A percentile compares a stretch with the other conserved stretches of the same genome.
Evolutionary conservation across 345 rosid genomes (phyloP).

Genomic region (Murraya paniculata): DNA sequence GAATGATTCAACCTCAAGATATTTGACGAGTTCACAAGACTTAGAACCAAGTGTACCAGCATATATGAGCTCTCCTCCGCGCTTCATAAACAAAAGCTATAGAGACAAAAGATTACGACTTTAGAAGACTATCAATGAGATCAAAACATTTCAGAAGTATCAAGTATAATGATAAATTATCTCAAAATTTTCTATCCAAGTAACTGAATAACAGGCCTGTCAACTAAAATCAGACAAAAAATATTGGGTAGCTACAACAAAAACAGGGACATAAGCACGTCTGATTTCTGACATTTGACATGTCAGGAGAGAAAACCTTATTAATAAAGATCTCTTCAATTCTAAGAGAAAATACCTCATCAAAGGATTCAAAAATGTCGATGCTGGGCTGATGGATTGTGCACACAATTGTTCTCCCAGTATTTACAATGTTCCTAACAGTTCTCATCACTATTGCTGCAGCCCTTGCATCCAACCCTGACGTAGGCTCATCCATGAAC

Average conservation of each 20-base stretch:
- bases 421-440: conserved; percentile 92
- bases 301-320: not conserved
- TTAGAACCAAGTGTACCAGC: conserved; percentile 91
- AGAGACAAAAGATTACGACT: conserved; percentile 6
- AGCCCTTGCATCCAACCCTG: conserved; percentile 95
- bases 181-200: not conserved
- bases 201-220: not conserved
- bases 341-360: conserved; percentile 61
- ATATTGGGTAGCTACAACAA: not conserved
- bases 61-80: conserved; percentile 95
- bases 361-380: conserved; percentile 96
- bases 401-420: conserved; percentile 95
- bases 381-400: conserved; percentile 99
- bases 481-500: conserved; percentile 98
- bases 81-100: conserved; percentile 98
- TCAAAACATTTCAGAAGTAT: not conserved
- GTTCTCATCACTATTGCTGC: conserved; percentile 99
- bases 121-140: not conserved
- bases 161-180: not conserved
- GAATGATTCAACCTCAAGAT: conserved; percentile 65
- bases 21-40: conserved; percentile 77
- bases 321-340: conserved; percentile 5
- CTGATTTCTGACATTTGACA: not conserved
- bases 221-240: not conserved
- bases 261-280: not conserved